Evolutionary conservation across 345 rosid genomes (phyloP), one percentile per base, ranked within the genome.

Genomic region (Eucalyptus pauciflora): DNA sequence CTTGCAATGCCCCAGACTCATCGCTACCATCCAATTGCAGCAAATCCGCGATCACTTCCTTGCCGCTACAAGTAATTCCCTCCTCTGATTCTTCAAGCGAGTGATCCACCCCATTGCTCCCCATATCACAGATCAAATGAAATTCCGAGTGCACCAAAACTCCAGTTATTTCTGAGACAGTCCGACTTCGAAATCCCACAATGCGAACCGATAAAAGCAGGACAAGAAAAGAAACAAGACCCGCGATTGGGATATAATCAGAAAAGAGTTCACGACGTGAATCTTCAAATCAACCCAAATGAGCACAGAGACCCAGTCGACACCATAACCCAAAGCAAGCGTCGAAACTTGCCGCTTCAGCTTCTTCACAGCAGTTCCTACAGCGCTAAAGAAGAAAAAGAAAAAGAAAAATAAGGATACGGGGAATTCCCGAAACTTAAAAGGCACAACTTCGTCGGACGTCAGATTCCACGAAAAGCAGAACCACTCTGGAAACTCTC

Each of bases 31-130:
- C 56, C 81, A 87, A 49, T 56, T 52, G 60, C 46, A 31, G 45
- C 56, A 52, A 50, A 86, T 52, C 90, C 29, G 50, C 51, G 31
- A 33, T 88, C 87, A 69, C 89, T 86, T 90, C 94, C 83, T 89
- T 89, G 50, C 90, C 89, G 87, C 89, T 86, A 27, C 88, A 67
- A 83, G 90, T 86, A 76, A 76, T 89, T 88, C 89, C 94, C 90
- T 88, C 93, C 37, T 87, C 92, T 13, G 90, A 54, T 60, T 89
- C 87, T 89, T 91, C 92, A 25, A 93, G 89, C 10, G 97, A 94
- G 90, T 94, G 95, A 87, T 89, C 91, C 90, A 90, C 50, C 48
- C 93, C 95, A 89, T 92, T 93, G 58, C 92, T 93, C 90, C 93
- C 96, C 98, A 95, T 96, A 88, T 85, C 88, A 62, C 90, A 90